Conservation (phyloP, 2,329 filamentous ascomycete genomes). For the Leptodontidium sp. region DNA sequence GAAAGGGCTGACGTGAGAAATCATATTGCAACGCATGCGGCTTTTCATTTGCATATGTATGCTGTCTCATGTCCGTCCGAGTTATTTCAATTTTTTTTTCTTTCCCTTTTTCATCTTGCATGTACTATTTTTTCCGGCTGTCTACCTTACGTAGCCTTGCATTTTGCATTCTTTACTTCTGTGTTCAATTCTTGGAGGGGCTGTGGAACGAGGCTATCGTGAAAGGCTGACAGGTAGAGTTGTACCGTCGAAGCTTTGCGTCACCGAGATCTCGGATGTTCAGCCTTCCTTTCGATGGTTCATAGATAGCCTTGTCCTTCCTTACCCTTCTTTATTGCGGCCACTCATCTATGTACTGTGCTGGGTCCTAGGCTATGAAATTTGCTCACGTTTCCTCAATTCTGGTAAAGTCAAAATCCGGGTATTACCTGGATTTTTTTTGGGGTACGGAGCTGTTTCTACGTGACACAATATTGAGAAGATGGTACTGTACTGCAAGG, state of each 20-base stretch:
- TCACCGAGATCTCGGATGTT: slow-evolving; percentile 5
- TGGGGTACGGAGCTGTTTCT: too few species aligned
- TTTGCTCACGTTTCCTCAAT: too few species aligned
- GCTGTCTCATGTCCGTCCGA: too few species aligned
- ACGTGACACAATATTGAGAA: too few species aligned
- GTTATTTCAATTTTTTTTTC: background rate
- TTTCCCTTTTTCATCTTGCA: slow-evolving; percentile 5
- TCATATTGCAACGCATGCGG: too few species aligned
- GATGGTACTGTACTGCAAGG: too few species aligned
- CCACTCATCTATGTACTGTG: too few species aligned
- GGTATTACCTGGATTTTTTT: too few species aligned
- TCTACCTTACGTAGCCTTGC: background rate
- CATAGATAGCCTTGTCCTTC: background rate
- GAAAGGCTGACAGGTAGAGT: background rate
- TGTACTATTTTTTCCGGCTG: background rate
- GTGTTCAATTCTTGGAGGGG: background rate
- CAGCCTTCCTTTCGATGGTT: background rate
- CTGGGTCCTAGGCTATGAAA: too few species aligned
- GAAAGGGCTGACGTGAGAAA: too few species aligned
- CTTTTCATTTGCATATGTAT: background rate
- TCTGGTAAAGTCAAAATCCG: too few species aligned
- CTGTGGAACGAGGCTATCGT: slow-evolving; percentile 15
- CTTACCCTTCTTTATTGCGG: too few species aligned
- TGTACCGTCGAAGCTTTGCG: background rate
- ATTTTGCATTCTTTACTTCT: background rate